Percentiles rank a stretch among this genome's conserved stretches.
phyloP scores from a whole-genome alignment of 78 protist genomes.

The Acrasis kona region DNA sequence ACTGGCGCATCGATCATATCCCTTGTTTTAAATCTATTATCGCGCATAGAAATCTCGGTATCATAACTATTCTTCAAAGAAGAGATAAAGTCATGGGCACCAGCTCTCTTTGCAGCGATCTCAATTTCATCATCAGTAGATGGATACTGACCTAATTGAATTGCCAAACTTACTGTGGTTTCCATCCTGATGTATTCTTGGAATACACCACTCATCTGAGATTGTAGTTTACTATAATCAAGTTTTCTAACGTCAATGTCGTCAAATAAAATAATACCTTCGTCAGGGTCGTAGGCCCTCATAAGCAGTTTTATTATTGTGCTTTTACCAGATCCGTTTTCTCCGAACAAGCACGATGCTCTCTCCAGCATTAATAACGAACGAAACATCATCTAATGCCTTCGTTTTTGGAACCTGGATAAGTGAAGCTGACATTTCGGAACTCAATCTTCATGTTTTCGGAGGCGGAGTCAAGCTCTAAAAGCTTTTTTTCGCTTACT shows the following conservation, averaged over 20 bases:
- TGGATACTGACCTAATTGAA: conserved; percentile 1
- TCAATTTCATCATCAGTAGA: conserved; percentile 8
- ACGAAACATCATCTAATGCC: neutral
- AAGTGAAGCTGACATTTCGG: no score
- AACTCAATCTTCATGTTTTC: no score
- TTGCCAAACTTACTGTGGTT: conserved; percentile 17
- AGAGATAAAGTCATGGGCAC: conserved; percentile 77
- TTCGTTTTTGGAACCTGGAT: no score
- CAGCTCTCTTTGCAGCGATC: conserved; percentile 71
- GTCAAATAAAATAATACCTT: neutral
- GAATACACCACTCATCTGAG: neutral
- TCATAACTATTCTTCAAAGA: conserved; percentile 63
- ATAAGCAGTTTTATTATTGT: neutral
- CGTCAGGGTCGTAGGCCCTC: neutral
- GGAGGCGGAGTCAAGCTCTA: no score
- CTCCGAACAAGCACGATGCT: conserved; percentile 7
- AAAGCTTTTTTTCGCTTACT: no score
- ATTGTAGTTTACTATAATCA: neutral
- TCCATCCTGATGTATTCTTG: conserved; percentile 14
- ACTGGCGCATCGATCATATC: no score
- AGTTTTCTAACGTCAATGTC: neutral
- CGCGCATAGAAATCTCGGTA: conserved; percentile 77
- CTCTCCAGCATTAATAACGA: neutral
- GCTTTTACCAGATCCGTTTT: conserved; percentile 17
- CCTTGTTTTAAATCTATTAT: no score